Evolutionary conservation across 2,329 filamentous ascomycete genomes (phyloP), one percentile per base, ranked within the genome.

Genomic region (Cordyceps militaris): DNA sequence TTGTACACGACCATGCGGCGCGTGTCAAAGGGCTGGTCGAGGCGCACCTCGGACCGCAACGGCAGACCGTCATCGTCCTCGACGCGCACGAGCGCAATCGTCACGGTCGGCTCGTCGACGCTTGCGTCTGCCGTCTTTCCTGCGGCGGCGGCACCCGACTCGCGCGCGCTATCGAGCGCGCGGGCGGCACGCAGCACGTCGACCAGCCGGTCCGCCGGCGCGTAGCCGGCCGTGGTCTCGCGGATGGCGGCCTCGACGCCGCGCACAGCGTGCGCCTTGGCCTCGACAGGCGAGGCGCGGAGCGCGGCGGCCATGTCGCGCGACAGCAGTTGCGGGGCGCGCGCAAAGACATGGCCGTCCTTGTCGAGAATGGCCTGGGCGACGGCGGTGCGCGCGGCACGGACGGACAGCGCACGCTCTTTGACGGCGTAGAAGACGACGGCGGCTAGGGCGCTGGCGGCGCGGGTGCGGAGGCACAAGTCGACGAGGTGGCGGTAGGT

Each of bases 401-500:
- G 60, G 23, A 64, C 63, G n/a, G 24, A 9, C 16, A 73, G 64
- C 36, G 65, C 66, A 58, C 69, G 69, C 24, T 64, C 58, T 5
- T 71, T 62, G 21, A 67, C 62, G 32, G 63, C 70, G 61, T 73
- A 68, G 58, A 73, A 71, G 57, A 70, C 65, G 19, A 68, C 43
- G 34, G 65, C 65, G 38, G 67, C 69, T 1, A 73, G 64, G 23
- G 67, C 64, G 52, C 64, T 62, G 10, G 68, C 63, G 21, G 71
- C 67, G 40, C 66, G 67, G 3, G 67, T 61, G 19, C 56, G 60
- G 60, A 71, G 67, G 14, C 73, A 71, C 24, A 76, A 64, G 7
- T 65, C 60, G 58, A 76, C 71, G 48, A 80, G 70, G 13, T 67
- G 60, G 36, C 69, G 60, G 62, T 74, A 77, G 0, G 71, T 72